Evolutionary conservation across 2,329 filamentous ascomycete species (phyloP), one percentile per base, ranked within the genome.

Genomic region (Bisporella sp.): DNA sequence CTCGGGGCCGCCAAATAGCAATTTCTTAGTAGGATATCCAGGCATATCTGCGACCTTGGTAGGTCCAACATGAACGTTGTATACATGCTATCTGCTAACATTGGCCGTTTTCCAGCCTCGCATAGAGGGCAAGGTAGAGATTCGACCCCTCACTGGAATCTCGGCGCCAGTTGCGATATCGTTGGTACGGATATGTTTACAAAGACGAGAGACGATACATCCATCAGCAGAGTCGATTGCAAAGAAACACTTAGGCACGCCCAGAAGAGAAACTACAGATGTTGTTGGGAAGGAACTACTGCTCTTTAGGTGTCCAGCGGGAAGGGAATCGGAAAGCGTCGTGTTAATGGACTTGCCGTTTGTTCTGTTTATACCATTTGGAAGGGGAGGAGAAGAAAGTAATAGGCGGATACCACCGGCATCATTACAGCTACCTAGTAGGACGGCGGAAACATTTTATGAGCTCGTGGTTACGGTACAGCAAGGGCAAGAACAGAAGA

Each of bases 291-390:
- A 96, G 68, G 93, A 99, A 71, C 86, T 96, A 71, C 76, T 97
- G 35, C 73, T 99, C 49, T 97, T 92, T 67, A 83, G 91, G 58
- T 96, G 91, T 69, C 78, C 86, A 1, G 79, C 86, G 3, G 91
- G 90, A 44, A 87, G 82, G 66, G 89, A 96, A 64, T 84, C 85
- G 44, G 93, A 97, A 66, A 88, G 81, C 62, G 86, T 99, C 52
- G 84, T 96, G 56, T 85, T 87, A 60, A 97, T 99, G 93, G 93
- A 99, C 68, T 74, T 99, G 13, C 93, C 93, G 1, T 99, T 99
- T 66, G 88, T 97, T 41, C 81, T 99, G 52, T 97, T 97, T 69
- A 96, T 99, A 66, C 93, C 93, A 2, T 97, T 91, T 65, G 92
- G 92, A 39, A 82, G 90, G 59, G 89, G 89, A 45, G 90, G 91